Conservation (phyloP, 371 early-diverging fungal species). For the Mycotypha africana region DNA sequence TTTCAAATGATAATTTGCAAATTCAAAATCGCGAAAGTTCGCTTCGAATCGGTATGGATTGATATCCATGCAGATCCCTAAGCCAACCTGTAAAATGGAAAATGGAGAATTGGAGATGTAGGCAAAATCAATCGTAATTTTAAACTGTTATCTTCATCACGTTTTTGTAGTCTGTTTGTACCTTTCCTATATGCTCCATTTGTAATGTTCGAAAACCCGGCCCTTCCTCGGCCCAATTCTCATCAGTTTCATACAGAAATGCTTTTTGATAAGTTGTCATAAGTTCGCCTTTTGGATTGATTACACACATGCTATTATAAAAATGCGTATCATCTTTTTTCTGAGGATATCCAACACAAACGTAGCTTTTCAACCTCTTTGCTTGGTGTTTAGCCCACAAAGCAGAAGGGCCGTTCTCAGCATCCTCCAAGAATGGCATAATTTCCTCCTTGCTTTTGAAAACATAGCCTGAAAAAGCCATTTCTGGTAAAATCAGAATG, state of each 20-base stretch:
- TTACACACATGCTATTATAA: constrained; percentile 61
- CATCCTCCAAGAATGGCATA: constrained; percentile 49
- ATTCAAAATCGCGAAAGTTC: constrained; percentile 61
- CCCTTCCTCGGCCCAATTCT: constrained; percentile 72
- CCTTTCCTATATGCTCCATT: constrained; percentile 45
- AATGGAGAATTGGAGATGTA: neutral
- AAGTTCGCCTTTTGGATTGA: constrained; percentile 43
- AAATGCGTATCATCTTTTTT: constrained; percentile 18
- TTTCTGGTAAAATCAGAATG: constrained; percentile 68
- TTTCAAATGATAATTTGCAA: constrained; percentile 55
- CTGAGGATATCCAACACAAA: constrained; percentile 69
- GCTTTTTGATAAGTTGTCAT: constrained; percentile 63
- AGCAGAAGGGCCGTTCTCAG: constrained; percentile 51
- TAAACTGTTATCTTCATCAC: too few relatives aligned
- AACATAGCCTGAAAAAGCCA: constrained; percentile 73
- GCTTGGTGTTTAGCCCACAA: constrained; percentile 64
- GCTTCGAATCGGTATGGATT: constrained; percentile 71
- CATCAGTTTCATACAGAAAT: constrained; percentile 69
- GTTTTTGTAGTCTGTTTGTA: too few relatives aligned
- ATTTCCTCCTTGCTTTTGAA: constrained; percentile 54
- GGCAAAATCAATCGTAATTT: neutral
- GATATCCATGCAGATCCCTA: constrained; percentile 83
- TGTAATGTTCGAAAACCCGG: constrained; percentile 51
- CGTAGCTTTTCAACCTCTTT: constrained; percentile 44
- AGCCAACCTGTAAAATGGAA: constrained; percentile 47